These are phyloP conservation scores for Xerocomellus intermedius DNA, from an alignment of 768 basidiomycete species.

Conservation along the genomic window DNA sequence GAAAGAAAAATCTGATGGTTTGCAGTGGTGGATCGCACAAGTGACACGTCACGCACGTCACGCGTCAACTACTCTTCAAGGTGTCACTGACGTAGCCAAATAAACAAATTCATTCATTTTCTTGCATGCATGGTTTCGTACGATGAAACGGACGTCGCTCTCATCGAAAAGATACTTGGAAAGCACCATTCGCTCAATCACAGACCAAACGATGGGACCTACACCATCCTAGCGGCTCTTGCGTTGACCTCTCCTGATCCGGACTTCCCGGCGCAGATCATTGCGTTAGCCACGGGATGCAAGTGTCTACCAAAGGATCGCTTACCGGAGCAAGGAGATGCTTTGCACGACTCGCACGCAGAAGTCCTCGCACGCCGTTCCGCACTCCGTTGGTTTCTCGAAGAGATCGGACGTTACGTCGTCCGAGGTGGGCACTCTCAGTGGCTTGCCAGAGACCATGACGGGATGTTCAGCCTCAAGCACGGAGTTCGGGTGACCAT, in stretches of 20 bases:
- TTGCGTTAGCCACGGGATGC: constrained; percentile 78
- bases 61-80: too few species aligned
- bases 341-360: constrained; percentile 87
- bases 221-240: constrained; percentile 59
- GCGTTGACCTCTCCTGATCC: constrained; percentile 43
- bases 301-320: constrained; percentile 73
- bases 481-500: constrained; percentile 53
- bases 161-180: constrained; percentile 40
- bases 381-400: constrained; percentile 74
- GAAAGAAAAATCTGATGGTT: too few species aligned
- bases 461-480: constrained; percentile 46
- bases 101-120: too few species aligned
- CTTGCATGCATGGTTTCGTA: constrained; percentile 1
- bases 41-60: too few species aligned
- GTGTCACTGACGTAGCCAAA: too few species aligned
- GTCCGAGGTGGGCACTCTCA: constrained; percentile 36
- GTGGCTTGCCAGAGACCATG: constrained; percentile 44
- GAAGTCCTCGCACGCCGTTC: constrained; percentile 87
- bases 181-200: constrained; percentile 48
- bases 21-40: too few species aligned
- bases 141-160: constrained; percentile 15
- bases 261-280: constrained; percentile 41
- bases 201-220: constrained; percentile 53
- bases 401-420: constrained; percentile 48
- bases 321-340: constrained; percentile 69